Evolutionary conservation across 139 green algal species (phyloP).

Genomic region (Chlorokybus atmophyticus): DNA sequence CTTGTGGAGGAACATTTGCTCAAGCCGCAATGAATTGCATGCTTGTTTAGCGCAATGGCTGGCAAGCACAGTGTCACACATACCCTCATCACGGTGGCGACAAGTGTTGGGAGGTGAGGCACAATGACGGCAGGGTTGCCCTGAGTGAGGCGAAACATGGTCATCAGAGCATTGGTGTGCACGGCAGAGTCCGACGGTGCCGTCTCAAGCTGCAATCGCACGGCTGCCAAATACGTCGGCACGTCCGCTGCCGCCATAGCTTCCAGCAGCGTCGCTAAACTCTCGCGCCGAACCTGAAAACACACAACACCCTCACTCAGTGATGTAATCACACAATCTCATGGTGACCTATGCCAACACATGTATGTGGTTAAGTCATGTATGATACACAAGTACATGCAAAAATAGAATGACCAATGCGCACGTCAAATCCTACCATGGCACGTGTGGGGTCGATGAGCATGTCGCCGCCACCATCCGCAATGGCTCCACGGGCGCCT

Average conservation of each 20-base stretch:
- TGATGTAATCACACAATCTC: too few relatives aligned
- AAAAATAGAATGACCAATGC: too few relatives aligned
- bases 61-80: not conserved
- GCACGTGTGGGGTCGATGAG: too few relatives aligned
- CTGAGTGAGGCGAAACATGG: constrained; percentile 9
- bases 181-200: constrained; percentile 6
- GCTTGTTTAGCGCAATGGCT: not conserved
- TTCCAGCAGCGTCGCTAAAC: not conserved
- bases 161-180: constrained; percentile 16
- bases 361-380: too few relatives aligned
- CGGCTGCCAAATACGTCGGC: not conserved
- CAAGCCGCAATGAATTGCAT: not conserved
- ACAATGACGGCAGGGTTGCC: constrained; percentile 6
- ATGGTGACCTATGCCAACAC: too few relatives aligned
- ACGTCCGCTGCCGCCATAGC: not conserved
- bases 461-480: too few relatives aligned
- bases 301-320: too few relatives aligned
- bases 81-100: not conserved
- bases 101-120: constrained; percentile 11
- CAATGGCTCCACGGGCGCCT: too few relatives aligned
- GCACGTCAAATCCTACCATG: too few relatives aligned
- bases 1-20: not conserved
- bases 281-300: not conserved
- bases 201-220: constrained; percentile 4
- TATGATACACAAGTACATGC: too few relatives aligned